Evolutionary conservation across 2,329 filamentous ascomycete species (phyloP).

Genomic region (Aspergillus sclerotialis): DNA sequence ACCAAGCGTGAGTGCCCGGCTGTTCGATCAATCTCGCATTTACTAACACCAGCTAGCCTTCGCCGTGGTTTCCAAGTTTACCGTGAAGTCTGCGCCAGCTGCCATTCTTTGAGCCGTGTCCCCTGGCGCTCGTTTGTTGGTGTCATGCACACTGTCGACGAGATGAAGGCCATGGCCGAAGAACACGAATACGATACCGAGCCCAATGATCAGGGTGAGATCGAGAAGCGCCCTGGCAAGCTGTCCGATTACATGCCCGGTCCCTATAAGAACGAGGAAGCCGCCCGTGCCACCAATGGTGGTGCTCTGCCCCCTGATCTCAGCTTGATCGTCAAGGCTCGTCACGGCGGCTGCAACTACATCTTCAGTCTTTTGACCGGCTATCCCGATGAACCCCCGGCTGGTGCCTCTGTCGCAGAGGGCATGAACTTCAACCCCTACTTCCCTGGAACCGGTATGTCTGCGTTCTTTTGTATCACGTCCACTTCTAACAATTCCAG

Average conservation of each 20-base stretch:
- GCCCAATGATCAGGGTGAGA: slow-evolving; percentile 95
- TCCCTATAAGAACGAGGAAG: slow-evolving; percentile 99
- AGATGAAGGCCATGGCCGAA: slow-evolving; percentile 95
- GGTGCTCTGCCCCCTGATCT: slow-evolving; percentile 96
- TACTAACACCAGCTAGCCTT: slow-evolving; percentile 54
- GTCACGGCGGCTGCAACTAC: slow-evolving; percentile 97
- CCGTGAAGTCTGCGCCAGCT: slow-evolving; percentile 94
- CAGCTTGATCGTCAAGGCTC: slow-evolving; percentile 93
- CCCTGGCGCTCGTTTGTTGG: slow-evolving; percentile 92
- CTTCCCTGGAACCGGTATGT: slow-evolving; percentile 86
- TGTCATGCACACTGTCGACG: slow-evolving; percentile 86
- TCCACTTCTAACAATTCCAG: slow-evolving; percentile 22
- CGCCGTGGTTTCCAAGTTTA: slow-evolving; percentile 99
- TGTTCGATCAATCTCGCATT: slow-evolving; percentile 5
- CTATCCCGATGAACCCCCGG: slow-evolving; percentile 92
- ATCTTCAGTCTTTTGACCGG: slow-evolving; percentile 95
- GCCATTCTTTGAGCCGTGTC: slow-evolving; percentile 91
- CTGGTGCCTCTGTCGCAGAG: slow-evolving; percentile 73
- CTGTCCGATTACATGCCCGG: slow-evolving; percentile 92
- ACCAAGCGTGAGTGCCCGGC: slow-evolving; percentile 69
- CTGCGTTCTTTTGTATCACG: slow-evolving; percentile 1
- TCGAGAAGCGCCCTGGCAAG: slow-evolving; percentile 97
- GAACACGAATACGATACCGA: slow-evolving; percentile 98
- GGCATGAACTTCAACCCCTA: slow-evolving; percentile 99
- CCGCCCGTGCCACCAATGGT: slow-evolving; percentile 94